A percentile compares a stretch with the other conserved stretches of the same genome.
These are phyloP conservation scores for Marasmius oreades DNA, from an alignment of 1,284 basidiomycete species.

Conservation along the genomic window DNA sequence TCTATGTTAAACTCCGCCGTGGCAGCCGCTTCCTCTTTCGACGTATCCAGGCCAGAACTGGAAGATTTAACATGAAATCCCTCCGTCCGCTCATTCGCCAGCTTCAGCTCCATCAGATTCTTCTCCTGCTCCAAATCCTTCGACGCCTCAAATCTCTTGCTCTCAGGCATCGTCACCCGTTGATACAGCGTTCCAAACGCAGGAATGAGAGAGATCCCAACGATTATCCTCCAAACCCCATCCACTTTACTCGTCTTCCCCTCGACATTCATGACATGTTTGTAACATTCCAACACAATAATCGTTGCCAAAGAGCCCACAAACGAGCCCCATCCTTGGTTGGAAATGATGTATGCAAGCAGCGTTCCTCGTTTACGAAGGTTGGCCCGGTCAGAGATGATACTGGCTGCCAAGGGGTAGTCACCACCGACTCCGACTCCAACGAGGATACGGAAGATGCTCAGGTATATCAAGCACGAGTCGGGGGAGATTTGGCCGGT, in stretches of 20 bases:
- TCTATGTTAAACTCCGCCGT: background rate
- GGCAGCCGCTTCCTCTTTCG: background rate
- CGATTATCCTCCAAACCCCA: slow-evolving; percentile 28
- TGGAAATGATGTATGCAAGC: slow-evolving; percentile 72
- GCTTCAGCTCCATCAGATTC: slow-evolving; percentile 30
- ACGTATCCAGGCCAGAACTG: background rate
- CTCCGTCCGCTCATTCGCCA: slow-evolving; percentile 13
- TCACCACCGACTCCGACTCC: slow-evolving; percentile 81
- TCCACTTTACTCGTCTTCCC: slow-evolving; percentile 53
- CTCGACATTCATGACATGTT: slow-evolving; percentile 55
- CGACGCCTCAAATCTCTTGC: slow-evolving; percentile 40
- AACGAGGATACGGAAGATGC: slow-evolving; percentile 66
- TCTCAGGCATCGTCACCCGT: slow-evolving; percentile 59
- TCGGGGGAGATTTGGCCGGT: slow-evolving; percentile 40
- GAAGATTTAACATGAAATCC: background rate
- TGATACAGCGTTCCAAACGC: slow-evolving; percentile 34
- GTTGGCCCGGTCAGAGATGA: slow-evolving; percentile 66
- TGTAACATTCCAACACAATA: slow-evolving; percentile 68
- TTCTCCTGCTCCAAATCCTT: slow-evolving; percentile 23
- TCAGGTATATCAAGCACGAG: slow-evolving; percentile 56
- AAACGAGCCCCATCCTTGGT: slow-evolving; percentile 75
- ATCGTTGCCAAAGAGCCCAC: slow-evolving; percentile 66
- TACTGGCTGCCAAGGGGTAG: slow-evolving; percentile 74
- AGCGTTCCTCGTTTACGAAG: slow-evolving; percentile 71
- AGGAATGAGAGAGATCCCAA: slow-evolving; percentile 16